Base-by-base conservation (phyloP, 306 rosid genomes). In the Prunus mume region DNA sequence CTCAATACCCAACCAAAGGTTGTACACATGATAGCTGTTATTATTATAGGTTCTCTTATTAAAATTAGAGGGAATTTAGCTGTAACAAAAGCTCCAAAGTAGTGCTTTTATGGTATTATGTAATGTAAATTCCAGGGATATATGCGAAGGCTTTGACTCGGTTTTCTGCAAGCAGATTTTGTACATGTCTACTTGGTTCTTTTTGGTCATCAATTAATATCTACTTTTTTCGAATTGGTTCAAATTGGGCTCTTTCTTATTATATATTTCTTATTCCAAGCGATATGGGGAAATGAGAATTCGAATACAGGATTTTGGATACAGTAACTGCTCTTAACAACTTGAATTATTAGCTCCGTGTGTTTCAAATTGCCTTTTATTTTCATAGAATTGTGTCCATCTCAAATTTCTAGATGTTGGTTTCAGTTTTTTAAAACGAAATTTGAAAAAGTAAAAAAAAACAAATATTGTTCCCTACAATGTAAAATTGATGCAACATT, bases 1-100 rank as follows among this genome's bases (percentile, higher is more conserved):
- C 78, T 76, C 64, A 69, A 19, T 68, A 75, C 57, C 38, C 87
- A 65, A 70, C 41, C 27, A 30, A 75, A 72, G 67, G 68, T 32
- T 49, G 52, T 71, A 66, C 43, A 66, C 50, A 52, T 75, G 61
- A 8, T 71, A 65, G 81, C 68, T 69, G 24, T 49, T 56, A 24
- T 67, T 75, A 68, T 49, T 56, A 17, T 28, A 50, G 25, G 57
- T 65, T 66, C 38, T 43, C 63, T 20, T 28, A 9, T 22, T 13
- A 70, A 46, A n/a, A 56, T 63, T 57, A 30, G 62, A 52, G 69
- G 68, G 55, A 12, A 19, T 41, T 55, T 80, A 28, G 67, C 57
- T 32, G 58, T 65, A 18, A 74, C 34, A 68, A 69, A 49, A 51
- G 58, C 58, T 50, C 71, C 20, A 41, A 28, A 51, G 46, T 49